A percentile compares a stretch with the other conserved stretches of the same genome.
Conservation (phyloP, 768 basidiomycete genomes). For the Mrakia hoshinonis region DNA sequence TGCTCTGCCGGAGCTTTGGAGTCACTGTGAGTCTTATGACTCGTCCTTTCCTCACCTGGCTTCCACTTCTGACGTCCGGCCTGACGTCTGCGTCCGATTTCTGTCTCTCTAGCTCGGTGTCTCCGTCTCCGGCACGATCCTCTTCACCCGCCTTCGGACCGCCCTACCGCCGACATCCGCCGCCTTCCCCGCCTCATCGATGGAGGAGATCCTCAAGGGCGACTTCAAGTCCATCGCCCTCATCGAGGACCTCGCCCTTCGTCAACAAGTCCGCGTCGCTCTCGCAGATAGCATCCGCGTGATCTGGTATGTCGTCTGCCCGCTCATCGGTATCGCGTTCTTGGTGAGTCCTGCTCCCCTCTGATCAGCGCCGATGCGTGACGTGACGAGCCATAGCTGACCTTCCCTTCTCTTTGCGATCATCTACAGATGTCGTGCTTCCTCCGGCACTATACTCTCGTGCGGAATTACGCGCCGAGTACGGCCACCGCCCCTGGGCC, state of each 20-base stretch:
- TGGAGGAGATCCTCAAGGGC: background rate
- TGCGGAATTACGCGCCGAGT: slow-evolving; percentile 11
- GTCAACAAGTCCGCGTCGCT: background rate
- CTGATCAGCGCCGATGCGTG: too few relatives aligned
- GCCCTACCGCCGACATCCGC: background rate
- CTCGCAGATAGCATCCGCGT: slow-evolving; percentile 9
- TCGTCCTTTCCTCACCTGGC: background rate
- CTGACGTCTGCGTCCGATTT: background rate
- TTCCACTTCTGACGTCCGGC: background rate
- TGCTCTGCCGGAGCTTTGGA: background rate
- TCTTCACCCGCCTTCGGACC: slow-evolving; percentile 5
- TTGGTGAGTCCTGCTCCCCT: background rate
- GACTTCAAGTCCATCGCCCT: background rate
- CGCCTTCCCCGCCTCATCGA: background rate
- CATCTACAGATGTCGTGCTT: background rate
- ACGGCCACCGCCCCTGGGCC: background rate
- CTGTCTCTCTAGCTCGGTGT: background rate
- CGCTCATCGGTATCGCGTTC: slow-evolving; percentile 8
- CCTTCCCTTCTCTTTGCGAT: too few relatives aligned
- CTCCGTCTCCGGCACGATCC: slow-evolving; percentile 9
- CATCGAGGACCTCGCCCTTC: background rate
- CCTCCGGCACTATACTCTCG: slow-evolving; percentile 8
- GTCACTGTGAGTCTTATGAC: background rate
- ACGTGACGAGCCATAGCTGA: too few relatives aligned
- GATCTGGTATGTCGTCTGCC: slow-evolving; percentile 13